These are phyloP conservation scores for Debaryomyces prosopidis DNA, from an alignment of 805 yeast genomes.

Conservation along the genomic window DNA sequence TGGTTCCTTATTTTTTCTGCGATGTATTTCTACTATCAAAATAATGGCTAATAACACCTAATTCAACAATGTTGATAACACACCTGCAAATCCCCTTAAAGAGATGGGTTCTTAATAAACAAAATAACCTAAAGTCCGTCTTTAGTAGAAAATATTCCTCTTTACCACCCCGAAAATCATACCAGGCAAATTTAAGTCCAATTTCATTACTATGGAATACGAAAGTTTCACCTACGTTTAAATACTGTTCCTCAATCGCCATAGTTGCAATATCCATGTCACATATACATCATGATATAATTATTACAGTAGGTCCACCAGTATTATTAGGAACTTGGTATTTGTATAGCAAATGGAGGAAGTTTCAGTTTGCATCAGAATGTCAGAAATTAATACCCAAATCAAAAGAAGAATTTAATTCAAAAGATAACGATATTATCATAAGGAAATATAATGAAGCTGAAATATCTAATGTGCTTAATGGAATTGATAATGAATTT, in stretches of 20 bases:
- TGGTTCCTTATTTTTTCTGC: neutral
- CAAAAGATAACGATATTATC: conserved; percentile 12
- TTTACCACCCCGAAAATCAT: conserved; percentile 36
- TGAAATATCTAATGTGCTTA: conserved; percentile 25
- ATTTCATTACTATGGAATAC: conserved; percentile 25
- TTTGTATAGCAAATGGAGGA: conserved; percentile 13
- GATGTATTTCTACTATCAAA: neutral
- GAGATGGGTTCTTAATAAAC: neutral
- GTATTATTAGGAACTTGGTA: conserved; percentile 27
- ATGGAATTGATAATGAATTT: conserved; percentile 39
- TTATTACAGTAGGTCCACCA: conserved; percentile 41
- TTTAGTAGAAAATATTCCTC: conserved; percentile 6
- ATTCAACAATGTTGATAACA: neutral
- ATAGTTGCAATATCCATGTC: conserved; percentile 27
- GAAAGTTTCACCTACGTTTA: conserved; percentile 23
- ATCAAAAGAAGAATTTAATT: conserved; percentile 2
- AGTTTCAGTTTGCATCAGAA: conserved; percentile 13
- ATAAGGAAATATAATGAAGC: conserved; percentile 35
- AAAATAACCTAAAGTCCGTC: neutral
- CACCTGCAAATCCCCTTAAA: neutral
- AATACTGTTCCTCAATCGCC: conserved; percentile 28
- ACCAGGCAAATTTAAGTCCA: conserved; percentile 23
- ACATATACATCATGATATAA: conserved; percentile 35
- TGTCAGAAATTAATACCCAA: conserved; percentile 12
- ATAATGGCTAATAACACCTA: neutral